Base-by-base conservation (phyloP, 306 rosid genomes). In the Prunus persica region DNA sequence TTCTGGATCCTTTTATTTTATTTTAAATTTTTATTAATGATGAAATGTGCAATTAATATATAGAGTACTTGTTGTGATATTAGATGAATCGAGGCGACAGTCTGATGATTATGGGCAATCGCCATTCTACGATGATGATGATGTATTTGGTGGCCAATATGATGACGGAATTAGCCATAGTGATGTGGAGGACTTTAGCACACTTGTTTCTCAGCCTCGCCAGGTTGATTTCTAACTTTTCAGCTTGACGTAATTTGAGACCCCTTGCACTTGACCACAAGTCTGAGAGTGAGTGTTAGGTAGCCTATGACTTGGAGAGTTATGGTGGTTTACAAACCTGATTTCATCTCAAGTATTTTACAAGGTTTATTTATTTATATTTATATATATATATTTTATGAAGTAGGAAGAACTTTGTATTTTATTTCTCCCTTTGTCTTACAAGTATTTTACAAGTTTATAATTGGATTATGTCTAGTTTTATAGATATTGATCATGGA, bases 141-240 rank as follows among this genome's bases (percentile, higher is more conserved):
- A 76, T 83, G 86, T 19, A 57, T 76, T 70, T 74, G 91, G 82
- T 43, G 97, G 82, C 64, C 93, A 88, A 65, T 72, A 73, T 77
- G 91, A 89, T 73, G 95, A 79, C 22, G 90, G 82, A 82, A 84
- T 75, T 86, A 81, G 72, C 78, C 91, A 83, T 60, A 86, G 87
- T 78, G 97, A 92, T 78, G 78, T 72, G 34, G 98, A 89, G 68
- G 97, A 92, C 82, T 81, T 86, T 25, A 82, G 74, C 83, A 87
- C 81, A 51, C 97, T 95, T 86, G 85, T 95, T 82, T 68, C 85
- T 67, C 97, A 85, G 85, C 99, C 99, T 83, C 97, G 99, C 72
- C 97, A 85, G 99, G 99, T 92, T 34, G 67, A 84, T 76, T 80
- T 64, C 5, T 62, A 16, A 38, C 69, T 79, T 75, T 68, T 73